Base-by-base conservation (phyloP, 345 rosid genomes). In the Anastatica hierochuntica region DNA sequence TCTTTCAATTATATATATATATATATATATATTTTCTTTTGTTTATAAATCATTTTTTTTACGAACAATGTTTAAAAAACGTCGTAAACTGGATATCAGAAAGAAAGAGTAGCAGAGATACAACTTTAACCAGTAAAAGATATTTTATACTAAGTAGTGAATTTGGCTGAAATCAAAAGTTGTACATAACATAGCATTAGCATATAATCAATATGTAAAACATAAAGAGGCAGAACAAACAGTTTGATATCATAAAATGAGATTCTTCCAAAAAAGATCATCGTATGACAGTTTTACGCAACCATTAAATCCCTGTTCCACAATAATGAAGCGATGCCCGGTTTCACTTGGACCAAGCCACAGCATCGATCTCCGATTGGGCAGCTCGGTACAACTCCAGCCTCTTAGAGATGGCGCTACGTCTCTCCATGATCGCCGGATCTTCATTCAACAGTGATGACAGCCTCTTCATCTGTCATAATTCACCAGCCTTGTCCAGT, bases 401-500 rank as follows among this genome's bases (percentile, higher is more conserved):
- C 60, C 97, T 72, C 83, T 88, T 88, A 0, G 94, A 81, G 15
- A 94, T 90, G 35, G 75, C 83, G 31, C 80, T 53, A 0, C 99
- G 77, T 43, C 95, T 90, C 74, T 94, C 97, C 99, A 94, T 88
- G 51, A 94, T 68, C 2, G 95, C 99, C 1, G 99, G 97, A 64
- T 94, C 99, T 70, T 94, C 99, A 3, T 94, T 94, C 76, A 94
- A 69, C 7, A 94, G 51, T 0, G 94, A 71, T 0, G 99, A 94
- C 23, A 94, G 70, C 19, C 74, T 77, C 72, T 85, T 94, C 80
- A 63, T 85, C 99, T 94, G 82, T 75, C 15, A 45, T 11, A 43
- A 12, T 12, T 54, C 16, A 44, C 21, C 23, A 26, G 41, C 15
- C 20, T 59, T 43, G 14, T 49, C 29, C n/a, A 60, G 45, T 57